A percentile compares a stretch with the other conserved stretches of the same genome.
Evolutionary conservation across 164 flowering plant species (phyloP).

Genomic region (Buxus sempervirens): DNA sequence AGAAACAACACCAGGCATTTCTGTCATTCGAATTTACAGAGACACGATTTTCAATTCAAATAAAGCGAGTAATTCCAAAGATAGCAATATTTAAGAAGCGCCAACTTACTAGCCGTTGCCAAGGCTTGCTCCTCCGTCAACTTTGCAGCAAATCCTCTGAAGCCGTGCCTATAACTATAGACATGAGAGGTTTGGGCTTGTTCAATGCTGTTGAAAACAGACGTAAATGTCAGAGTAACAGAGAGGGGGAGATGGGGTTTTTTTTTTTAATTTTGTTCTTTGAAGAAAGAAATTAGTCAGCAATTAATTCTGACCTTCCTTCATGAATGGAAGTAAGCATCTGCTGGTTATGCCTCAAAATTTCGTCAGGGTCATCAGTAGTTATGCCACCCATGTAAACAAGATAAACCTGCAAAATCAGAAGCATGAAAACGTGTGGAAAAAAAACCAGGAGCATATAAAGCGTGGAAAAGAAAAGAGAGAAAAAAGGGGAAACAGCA

Average conservation of each 20-base stretch:
- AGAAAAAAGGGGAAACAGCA: neutral
- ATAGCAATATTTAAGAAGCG: neutral
- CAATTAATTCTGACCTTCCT: constrained; percentile 45
- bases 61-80: neutral
- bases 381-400: constrained; percentile 70
- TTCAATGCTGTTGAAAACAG: constrained; percentile 37
- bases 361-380: constrained; percentile 40
- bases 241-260: neutral
- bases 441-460: too few species aligned
- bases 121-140: constrained; percentile 59
- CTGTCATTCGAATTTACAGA: constrained; percentile 24
- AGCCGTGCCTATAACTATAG: constrained; percentile 68
- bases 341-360: constrained; percentile 46
- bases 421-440: neutral
- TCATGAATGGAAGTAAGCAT: constrained; percentile 55
- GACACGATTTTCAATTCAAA: constrained; percentile 6
- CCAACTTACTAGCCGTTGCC: constrained; percentile 44
- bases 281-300: neutral
- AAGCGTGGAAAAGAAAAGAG: neutral
- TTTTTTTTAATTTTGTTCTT: too few species aligned
- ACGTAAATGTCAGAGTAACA: neutral
- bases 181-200: constrained; percentile 61
- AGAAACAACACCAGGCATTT: constrained; percentile 77
- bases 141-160: constrained; percentile 79
- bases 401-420: constrained; percentile 50